Evolutionary conservation across 192 early-diverging fungal genomes (phyloP), one percentile per base, ranked within the genome.

Genomic region (Helicostylum pulchrum): DNA sequence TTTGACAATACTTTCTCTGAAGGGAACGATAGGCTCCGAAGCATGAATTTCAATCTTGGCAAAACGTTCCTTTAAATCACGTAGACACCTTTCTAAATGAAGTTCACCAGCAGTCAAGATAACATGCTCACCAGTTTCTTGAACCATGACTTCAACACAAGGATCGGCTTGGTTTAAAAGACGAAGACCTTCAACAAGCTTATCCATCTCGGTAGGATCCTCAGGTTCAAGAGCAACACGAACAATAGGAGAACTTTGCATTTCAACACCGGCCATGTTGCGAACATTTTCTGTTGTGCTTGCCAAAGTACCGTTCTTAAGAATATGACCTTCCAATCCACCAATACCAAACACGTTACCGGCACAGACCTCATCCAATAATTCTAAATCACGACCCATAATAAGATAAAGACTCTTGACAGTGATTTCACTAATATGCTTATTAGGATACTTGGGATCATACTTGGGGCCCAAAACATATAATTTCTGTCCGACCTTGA

Each of bases 281-380:
- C 89, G 84, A 46, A 91, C 92, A 12, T 79, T 67, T 26, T 84
- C 72, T 12, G 43, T 17, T 19, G 84, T 87, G 57, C 87, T 91
- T 34, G 86, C 84, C 60, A 99, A 70, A 0, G 97, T 99, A 9
- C 88, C 97, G 31, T 92, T 95, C 73, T 99, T 99, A 15, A 98
- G 76, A n/a, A 99, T 85, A 57, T 90, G 85, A 1, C 88, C 88
- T n/a, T 89, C 92, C 32, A 97, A 75, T 2, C 90, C 90, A 34
- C 87, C 89, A 65, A 99, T 93, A 23, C 92, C 97, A 81, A 97
- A 97, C 3, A 98, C 88, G 75, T 96, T 96, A 9, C 97, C 97
- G 10, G 97, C 97, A 0, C 92, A 87, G 0, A 97, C 97, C 64
- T 88, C 82, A 10, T 85, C 74, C 65, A 99, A 65, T 17, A 77